These are phyloP conservation scores for Kentomonas sorsogonicus DNA, from an alignment of 208 protist species.

Conservation along the genomic window DNA sequence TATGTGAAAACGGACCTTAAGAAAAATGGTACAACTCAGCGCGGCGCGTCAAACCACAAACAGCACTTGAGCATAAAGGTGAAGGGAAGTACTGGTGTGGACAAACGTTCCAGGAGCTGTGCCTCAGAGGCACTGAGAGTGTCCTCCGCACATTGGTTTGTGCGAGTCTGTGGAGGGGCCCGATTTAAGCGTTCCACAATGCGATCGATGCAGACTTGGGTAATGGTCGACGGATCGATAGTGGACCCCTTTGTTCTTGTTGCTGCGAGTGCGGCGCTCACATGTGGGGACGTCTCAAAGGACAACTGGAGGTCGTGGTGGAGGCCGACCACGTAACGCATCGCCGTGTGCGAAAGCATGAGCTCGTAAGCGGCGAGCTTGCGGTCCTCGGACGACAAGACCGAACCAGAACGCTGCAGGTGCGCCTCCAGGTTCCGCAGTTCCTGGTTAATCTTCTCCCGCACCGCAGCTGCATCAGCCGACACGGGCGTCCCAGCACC, in stretches of 20 bases:
- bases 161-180: too few relatives aligned
- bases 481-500: neutral
- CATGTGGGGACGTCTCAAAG: conserved; percentile 31
- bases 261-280: conserved; percentile 9
- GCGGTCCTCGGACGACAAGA: conserved; percentile 36
- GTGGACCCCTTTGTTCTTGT: too few relatives aligned
- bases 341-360: conserved; percentile 43
- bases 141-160: too few relatives aligned
- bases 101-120: too few relatives aligned
- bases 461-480: neutral
- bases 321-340: conserved; percentile 85
- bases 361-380: conserved; percentile 77
- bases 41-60: conserved; percentile 59
- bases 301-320: conserved; percentile 63
- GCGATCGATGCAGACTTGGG: too few relatives aligned
- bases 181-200: too few relatives aligned
- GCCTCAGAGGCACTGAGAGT: too few relatives aligned
- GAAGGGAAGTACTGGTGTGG: conserved; percentile 72
- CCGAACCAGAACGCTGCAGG: conserved; percentile 34
- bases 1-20: neutral
- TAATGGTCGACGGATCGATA: too few relatives aligned
- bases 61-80: conserved; percentile 90
- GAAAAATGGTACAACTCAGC: neutral
- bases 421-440: conserved; percentile 42
- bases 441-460: conserved; percentile 25